Evolutionary conservation across 805 yeast species (phyloP).

Genomic region (Candida pseudoglaebosa): DNA sequence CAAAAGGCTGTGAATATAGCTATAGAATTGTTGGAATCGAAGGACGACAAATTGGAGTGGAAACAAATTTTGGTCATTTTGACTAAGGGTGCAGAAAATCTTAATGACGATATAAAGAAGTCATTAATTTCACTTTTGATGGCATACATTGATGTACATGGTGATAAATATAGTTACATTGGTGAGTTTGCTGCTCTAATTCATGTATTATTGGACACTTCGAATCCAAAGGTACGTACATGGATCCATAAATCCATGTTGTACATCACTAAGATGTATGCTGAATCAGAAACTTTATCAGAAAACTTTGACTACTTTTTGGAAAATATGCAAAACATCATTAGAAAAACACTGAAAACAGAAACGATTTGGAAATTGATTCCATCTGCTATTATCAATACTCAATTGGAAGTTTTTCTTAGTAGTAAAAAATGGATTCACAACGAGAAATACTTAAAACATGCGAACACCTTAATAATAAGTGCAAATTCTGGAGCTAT

Average conservation of each 20-base stretch:
- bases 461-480: conserved; percentile 37
- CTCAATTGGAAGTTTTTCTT: conserved; percentile 64
- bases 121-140: conserved; percentile 19
- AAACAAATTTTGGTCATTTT: conserved; percentile 10
- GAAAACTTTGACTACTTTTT: conserved; percentile 30
- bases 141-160: conserved; percentile 13
- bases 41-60: conserved; percentile 10
- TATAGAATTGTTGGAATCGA: conserved; percentile 5
- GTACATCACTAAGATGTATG: conserved; percentile 59
- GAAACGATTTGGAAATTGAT: conserved; percentile 21
- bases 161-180: conserved; percentile 26
- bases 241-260: conserved; percentile 61
- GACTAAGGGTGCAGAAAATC: not conserved
- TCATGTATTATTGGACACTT: conserved; percentile 15
- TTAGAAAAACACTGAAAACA: conserved; percentile 9
- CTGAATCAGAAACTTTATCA: conserved; percentile 40
- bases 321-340: conserved; percentile 14
- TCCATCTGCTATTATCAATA: conserved; percentile 46
- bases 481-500: conserved; percentile 30
- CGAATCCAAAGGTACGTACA: conserved; percentile 19
- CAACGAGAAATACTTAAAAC: conserved; percentile 39
- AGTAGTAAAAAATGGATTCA: conserved; percentile 43
- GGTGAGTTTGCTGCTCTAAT: conserved; percentile 26
- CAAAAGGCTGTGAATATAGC: conserved; percentile 7
- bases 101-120: conserved; percentile 6